These are phyloP conservation scores for Fusarium oxysporum DNA, from an alignment of 2,329 filamentous ascomycete genomes.

Conservation along the genomic window DNA sequence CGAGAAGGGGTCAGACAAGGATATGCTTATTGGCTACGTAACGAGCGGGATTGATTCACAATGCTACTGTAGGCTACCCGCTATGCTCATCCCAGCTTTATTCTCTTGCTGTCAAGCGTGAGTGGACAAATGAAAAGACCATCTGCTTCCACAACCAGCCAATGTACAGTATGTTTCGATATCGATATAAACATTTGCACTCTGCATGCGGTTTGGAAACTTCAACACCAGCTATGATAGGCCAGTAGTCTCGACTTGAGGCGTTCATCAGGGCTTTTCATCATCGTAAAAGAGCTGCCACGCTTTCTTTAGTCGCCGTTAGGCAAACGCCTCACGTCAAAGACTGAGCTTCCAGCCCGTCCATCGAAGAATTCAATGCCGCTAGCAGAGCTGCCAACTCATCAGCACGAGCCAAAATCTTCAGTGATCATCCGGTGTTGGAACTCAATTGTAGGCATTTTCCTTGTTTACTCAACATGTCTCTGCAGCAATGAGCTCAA, in stretches of 20 bases:
- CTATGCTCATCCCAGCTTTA: conserved; percentile 26
- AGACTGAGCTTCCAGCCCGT: conserved; percentile 36
- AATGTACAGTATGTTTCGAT: not conserved
- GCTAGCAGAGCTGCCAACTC: conserved; percentile 1
- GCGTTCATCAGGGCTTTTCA: conserved; percentile 5
- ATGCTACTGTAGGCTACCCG: conserved; percentile 23
- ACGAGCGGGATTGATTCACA: conserved; percentile 23
- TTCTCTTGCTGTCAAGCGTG: not conserved
- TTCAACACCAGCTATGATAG: conserved; percentile 22
- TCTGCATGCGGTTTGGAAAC: conserved; percentile 18
- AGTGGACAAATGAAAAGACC: conserved; percentile 9
- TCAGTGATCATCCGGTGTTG: not conserved
- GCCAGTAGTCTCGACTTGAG: conserved; percentile 11
- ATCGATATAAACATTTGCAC: conserved; percentile 2
- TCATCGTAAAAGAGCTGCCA: conserved; percentile 11
- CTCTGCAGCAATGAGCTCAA: conserved; percentile 5
- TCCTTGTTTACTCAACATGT: conserved; percentile 14
- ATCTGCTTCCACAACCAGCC: conserved; percentile 4
- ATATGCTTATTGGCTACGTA: conserved; percentile 29
- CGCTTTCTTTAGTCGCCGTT: conserved; percentile 25
- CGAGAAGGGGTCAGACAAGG: conserved; percentile 22
- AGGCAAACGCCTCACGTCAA: conserved; percentile 15
- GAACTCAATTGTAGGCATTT: conserved; percentile 12
- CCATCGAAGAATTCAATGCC: conserved; percentile 16
- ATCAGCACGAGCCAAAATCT: conserved; percentile 2